Evolutionary conservation across 345 rosid genomes (phyloP).

Genomic region (Hibiscus trionum): DNA sequence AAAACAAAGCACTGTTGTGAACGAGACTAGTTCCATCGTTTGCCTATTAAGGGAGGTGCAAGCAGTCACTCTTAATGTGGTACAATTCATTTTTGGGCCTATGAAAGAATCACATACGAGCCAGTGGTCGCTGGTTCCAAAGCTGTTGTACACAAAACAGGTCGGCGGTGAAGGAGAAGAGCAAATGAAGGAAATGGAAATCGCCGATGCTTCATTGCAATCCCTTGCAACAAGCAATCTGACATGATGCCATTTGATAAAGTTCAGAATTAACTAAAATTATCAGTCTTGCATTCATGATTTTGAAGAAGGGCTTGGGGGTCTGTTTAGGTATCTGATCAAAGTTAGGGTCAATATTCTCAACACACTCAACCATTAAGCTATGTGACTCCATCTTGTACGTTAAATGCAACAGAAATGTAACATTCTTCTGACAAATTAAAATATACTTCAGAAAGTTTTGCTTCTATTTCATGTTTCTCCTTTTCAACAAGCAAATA

Average conservation of each 20-base stretch:
- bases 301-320: background rate
- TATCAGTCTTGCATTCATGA: background rate
- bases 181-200: conserved; percentile 8
- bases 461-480: no score
- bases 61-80: conserved; percentile 4
- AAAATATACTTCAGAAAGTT: background rate
- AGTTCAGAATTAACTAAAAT: background rate
- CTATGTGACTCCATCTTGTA: background rate
- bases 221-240: conserved; percentile 6
- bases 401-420: background rate
- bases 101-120: conserved; percentile 1
- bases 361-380: background rate
- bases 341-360: background rate
- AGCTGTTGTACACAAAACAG: conserved; percentile 11
- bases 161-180: background rate
- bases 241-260: background rate
- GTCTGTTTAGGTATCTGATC: background rate
- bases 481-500: no score
- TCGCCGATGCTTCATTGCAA: conserved; percentile 14
- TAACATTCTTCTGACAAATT: background rate
- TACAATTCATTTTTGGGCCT: conserved; percentile 3
- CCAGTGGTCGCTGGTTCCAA: background rate
- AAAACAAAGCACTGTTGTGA: background rate
- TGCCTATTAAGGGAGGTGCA: conserved; percentile 10
- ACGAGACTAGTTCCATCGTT: background rate